Evolutionary conservation across 2,329 filamentous ascomycete species (phyloP), one percentile per base, ranked within the genome.

Genomic region (Aureobasidium vineae): DNA sequence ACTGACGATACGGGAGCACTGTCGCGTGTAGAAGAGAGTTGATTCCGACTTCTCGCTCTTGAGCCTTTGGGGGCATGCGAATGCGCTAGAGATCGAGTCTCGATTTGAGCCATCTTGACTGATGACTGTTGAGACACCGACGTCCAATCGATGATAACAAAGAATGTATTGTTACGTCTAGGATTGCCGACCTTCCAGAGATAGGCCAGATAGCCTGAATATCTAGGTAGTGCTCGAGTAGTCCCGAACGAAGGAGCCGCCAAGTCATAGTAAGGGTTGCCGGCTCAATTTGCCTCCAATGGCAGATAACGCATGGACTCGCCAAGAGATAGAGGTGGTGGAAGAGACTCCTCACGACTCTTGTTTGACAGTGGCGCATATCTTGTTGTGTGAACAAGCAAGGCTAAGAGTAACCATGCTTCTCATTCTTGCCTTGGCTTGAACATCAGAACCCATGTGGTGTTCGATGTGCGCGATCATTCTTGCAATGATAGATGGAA

Each of bases 241-340:
- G 3, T 23, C 15, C 36, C 52, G 21, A 33, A 38, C 11, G 52
- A 40, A 26, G 10, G 33, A 41, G 36, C 21, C 21, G 53, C 53
- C 33, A 56, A 40, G 53, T 56, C 52, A 41, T 40, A 23, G 13
- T 41, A 56, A 40, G 53, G 21, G 36, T 15, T 26, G 10, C 36
- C 36, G 36, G 31, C 36, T 26, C 21, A 40, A 38, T 23, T 56
- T 11, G 36, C 33, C n/a, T 40, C 21, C 36, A 41, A 56, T 10
- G 23, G 5, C 21, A 56, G n/a, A 13, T 36, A 4, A 28, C 19
- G 15, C 21, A 13, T 19, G 19, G 2, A 10, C 15, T 26, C 36
- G 53, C 53, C 53, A 56, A 56, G 53, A 56, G 33, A 41, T 41
- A 56, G 53, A 38, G 26, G 23, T 33, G 3, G 28, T 28, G 53